Conservation (phyloP, 1,139 yeast genomes). For the Taiozyma sp. region DNA sequence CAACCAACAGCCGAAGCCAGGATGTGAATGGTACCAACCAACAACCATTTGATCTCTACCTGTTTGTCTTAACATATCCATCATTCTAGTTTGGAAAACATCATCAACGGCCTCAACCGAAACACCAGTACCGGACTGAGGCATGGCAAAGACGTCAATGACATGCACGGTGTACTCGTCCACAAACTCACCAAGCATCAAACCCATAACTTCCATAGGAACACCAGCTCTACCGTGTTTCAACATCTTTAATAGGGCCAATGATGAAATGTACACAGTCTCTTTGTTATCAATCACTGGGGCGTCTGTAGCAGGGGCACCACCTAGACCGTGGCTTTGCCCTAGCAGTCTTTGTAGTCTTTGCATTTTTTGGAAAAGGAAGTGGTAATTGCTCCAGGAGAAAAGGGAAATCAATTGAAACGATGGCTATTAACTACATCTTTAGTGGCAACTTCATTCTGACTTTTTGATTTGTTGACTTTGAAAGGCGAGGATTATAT, state of each 20-base stretch:
- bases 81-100: conserved; percentile 98
- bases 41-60: conserved; percentile 99
- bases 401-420: neutral
- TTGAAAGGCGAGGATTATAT: neutral
- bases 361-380: conserved; percentile 45
- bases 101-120: conserved; percentile 99
- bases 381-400: neutral
- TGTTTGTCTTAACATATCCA: conserved; percentile 98
- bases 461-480: neutral
- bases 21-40: conserved; percentile 99
- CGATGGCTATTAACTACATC: too few species aligned
- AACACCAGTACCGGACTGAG: conserved; percentile 97
- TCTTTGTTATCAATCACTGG: conserved; percentile 93
- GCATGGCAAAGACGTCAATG: conserved; percentile 98
- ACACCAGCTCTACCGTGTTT: conserved; percentile 99
- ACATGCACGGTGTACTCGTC: conserved; percentile 98
- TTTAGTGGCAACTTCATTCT: conserved; percentile 1
- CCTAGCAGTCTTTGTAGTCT: conserved; percentile 71
- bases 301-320: conserved; percentile 57
- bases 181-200: conserved; percentile 97
- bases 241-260: conserved; percentile 93
- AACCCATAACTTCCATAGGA: conserved; percentile 99
- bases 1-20: conserved; percentile 99
- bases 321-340: conserved; percentile 55
- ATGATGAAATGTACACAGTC: conserved; percentile 92